Conservation (phyloP, 1,139 yeast species). For the Saccharomyces hybrid region DNA sequence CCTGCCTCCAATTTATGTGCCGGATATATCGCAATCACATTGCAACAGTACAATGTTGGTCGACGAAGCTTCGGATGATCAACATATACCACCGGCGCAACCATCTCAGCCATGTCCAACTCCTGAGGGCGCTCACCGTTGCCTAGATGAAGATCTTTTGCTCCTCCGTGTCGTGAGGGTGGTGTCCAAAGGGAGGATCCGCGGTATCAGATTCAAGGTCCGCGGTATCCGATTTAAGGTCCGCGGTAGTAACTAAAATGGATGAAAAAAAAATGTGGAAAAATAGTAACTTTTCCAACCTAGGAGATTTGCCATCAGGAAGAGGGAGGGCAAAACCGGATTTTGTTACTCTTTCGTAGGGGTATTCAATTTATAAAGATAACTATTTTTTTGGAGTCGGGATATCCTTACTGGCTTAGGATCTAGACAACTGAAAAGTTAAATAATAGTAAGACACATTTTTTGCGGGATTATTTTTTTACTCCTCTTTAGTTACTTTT, state of each 20-base stretch:
- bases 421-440: background rate
- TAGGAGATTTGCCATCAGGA: background rate
- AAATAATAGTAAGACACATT: background rate
- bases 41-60: background rate
- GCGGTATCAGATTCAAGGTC: background rate
- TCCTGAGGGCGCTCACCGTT: background rate
- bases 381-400: background rate
- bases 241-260: background rate
- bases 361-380: background rate
- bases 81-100: background rate
- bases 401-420: background rate
- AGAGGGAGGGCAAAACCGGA: background rate
- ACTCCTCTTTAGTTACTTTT: background rate
- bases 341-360: background rate
- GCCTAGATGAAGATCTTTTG: background rate
- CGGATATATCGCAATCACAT: background rate
- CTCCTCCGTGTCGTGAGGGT: background rate
- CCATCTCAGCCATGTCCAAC: background rate
- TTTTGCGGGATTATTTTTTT: background rate
- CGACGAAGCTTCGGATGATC: background rate
- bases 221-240: background rate
- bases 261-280: background rate
- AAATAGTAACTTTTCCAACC: background rate
- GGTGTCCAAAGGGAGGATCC: background rate
- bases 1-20: background rate